Conservation (phyloP, 495 filamentous ascomycete species). For the Sphaerosporella brunnea region DNA sequence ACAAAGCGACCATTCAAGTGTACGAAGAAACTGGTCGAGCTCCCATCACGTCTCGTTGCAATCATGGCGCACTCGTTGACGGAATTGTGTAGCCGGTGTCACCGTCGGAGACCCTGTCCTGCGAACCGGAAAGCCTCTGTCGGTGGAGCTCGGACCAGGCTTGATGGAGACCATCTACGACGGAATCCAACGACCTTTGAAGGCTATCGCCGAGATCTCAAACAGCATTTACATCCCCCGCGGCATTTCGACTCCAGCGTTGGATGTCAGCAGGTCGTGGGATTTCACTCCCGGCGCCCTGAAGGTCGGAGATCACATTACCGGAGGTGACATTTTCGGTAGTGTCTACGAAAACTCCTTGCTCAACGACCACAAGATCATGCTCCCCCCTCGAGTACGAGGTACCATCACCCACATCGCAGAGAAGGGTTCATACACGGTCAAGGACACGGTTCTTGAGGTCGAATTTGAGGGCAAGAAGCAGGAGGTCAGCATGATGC, state of each 20-base stretch:
- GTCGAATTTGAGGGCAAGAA: slow-evolving; percentile 94
- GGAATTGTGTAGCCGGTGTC: slow-evolving; percentile 51
- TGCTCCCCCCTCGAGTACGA: slow-evolving; percentile 75
- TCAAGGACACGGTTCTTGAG: slow-evolving; percentile 87
- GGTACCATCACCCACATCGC: slow-evolving; percentile 86
- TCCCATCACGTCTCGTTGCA: not conserved
- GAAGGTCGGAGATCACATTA: slow-evolving; percentile 93
- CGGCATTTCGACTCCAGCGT: slow-evolving; percentile 72
- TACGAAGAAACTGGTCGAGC: slow-evolving; percentile 89
- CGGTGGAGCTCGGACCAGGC: slow-evolving; percentile 91
- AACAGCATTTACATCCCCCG: slow-evolving; percentile 92
- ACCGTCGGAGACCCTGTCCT: slow-evolving; percentile 87
- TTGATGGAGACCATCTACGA: slow-evolving; percentile 99
- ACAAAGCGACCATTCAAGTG: slow-evolving; percentile 93
- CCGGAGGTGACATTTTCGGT: slow-evolving; percentile 88
- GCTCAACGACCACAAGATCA: slow-evolving; percentile 82
- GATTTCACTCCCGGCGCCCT: slow-evolving; percentile 69
- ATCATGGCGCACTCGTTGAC: not conserved
- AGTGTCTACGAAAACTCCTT: slow-evolving; percentile 91
- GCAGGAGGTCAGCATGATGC: slow-evolving; percentile 89
- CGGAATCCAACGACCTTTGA: slow-evolving; percentile 89
- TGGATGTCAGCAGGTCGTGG: slow-evolving; percentile 82
- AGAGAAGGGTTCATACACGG: slow-evolving; percentile 76
- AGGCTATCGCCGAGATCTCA: slow-evolving; percentile 56
- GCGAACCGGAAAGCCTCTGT: slow-evolving; percentile 83